phyloP scores from a whole-genome alignment of 345 rosid genomes.

The Bruguiera sexangula region DNA sequence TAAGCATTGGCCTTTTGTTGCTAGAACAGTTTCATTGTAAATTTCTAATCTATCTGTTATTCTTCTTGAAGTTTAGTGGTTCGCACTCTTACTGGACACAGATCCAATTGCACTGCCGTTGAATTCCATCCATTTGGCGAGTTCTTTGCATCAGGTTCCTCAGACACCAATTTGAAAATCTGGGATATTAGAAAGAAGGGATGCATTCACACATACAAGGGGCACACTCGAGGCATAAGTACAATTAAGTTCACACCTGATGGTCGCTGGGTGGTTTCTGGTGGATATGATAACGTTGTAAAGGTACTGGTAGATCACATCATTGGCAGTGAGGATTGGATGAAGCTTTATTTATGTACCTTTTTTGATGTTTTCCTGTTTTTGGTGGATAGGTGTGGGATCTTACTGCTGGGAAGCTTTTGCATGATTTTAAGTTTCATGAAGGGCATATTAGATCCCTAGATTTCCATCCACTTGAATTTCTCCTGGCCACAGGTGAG shows the following conservation, averaged over 20 bases:
- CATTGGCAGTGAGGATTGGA: not conserved
- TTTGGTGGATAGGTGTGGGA: constrained; percentile 62
- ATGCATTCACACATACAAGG: constrained; percentile 91
- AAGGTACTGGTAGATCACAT: constrained; percentile 51
- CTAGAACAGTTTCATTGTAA: constrained; percentile 2
- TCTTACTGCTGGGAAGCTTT: constrained; percentile 96
- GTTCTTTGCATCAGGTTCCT: constrained; percentile 93
- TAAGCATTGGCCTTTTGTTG: not conserved
- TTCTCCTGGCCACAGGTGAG: constrained; percentile 92
- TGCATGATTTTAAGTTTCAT: constrained; percentile 91
- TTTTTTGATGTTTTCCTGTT: constrained; percentile 8
- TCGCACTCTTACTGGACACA: constrained; percentile 95
- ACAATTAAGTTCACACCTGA: constrained; percentile 91
- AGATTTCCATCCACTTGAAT: constrained; percentile 96
- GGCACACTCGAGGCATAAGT: constrained; percentile 73
- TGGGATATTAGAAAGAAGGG: constrained; percentile 99
- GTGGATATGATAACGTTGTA: constrained; percentile 86
- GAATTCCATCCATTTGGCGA: constrained; percentile 99
- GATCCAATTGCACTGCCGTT: constrained; percentile 82
- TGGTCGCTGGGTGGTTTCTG: constrained; percentile 99
- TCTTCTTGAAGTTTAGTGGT: constrained; percentile 98
- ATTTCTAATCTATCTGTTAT: constrained; percentile 42
- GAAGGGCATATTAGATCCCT: constrained; percentile 79
- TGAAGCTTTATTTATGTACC: not conserved
- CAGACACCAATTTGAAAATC: constrained; percentile 68